These are phyloP conservation scores for Podaxis carcinomalis DNA, from an alignment of 768 basidiomycete genomes.

Conservation along the genomic window DNA sequence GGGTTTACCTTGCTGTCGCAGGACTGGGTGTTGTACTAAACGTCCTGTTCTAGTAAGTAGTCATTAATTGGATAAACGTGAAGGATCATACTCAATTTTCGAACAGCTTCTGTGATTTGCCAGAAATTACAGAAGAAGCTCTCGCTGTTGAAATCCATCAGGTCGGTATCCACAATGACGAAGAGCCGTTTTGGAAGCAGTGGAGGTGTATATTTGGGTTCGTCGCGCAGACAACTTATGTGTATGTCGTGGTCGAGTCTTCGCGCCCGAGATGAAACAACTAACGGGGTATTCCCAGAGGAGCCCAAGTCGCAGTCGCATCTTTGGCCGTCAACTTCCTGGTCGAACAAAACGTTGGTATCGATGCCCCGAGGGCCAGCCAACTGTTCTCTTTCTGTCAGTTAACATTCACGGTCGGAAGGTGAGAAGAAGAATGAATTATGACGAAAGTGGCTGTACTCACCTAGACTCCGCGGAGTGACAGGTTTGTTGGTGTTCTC, in stretches of 20 bases:
- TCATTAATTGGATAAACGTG: neutral
- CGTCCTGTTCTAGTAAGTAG: constrained; percentile 55
- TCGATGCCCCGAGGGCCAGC: constrained; percentile 48
- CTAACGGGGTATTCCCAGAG: constrained; percentile 23
- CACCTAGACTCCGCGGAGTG: neutral
- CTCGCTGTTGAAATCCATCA: constrained; percentile 41
- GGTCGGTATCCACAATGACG: constrained; percentile 34
- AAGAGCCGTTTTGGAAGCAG: constrained; percentile 64
- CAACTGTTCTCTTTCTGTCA: constrained; percentile 70
- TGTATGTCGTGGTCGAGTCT: constrained; percentile 32
- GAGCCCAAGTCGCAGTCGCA: constrained; percentile 65
- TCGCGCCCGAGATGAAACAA: neutral
- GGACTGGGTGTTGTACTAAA: constrained; percentile 61
- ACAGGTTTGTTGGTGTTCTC: constrained; percentile 55
- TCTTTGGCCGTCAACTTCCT: constrained; percentile 69
- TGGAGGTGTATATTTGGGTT: constrained; percentile 69
- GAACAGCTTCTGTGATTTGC: constrained; percentile 57
- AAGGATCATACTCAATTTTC: constrained; percentile 1
- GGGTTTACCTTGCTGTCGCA: constrained; percentile 64
- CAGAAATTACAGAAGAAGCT: constrained; percentile 70
- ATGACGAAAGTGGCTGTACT: neutral
- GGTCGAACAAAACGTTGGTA: constrained; percentile 55
- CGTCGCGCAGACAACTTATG: constrained; percentile 66
- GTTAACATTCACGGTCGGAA: constrained; percentile 60
- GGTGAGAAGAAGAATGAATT: constrained; percentile 28